Conservation (phyloP, 768 basidiomycete genomes). For the Kwoniella sp. region DNA sequence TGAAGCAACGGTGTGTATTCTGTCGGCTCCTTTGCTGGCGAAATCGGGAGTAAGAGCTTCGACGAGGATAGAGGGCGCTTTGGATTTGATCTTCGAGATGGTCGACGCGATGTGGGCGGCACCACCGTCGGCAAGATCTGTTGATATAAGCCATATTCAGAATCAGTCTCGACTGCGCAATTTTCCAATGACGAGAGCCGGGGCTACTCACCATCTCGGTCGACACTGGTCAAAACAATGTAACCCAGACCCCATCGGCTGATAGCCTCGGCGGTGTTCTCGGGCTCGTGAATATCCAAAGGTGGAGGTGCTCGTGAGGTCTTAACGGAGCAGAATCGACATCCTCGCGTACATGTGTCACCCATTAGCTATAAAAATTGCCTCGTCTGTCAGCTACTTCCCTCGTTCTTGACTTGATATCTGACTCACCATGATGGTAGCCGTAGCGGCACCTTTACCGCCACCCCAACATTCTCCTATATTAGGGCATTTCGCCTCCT, state of each 20-base stretch:
- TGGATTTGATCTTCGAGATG: conserved; percentile 91
- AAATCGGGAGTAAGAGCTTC: conserved; percentile 97
- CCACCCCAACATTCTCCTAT: conserved; percentile 99
- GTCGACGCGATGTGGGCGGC: conserved; percentile 94
- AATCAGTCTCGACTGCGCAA: neutral
- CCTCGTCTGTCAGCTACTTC: neutral
- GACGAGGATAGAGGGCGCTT: conserved; percentile 92
- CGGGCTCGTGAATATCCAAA: conserved; percentile 92
- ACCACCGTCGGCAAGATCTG: conserved; percentile 90
- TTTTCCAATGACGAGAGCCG: neutral
- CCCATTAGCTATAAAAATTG: conserved; percentile 78
- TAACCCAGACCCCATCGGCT: conserved; percentile 97
- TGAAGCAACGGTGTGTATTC: conserved; percentile 78
- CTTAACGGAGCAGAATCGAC: conserved; percentile 96
- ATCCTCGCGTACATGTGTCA: conserved; percentile 96
- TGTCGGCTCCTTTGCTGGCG: conserved; percentile 67
- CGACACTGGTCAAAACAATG: conserved; percentile 94
- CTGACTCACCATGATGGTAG: conserved; percentile 88
- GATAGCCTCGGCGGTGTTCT: conserved; percentile 97
- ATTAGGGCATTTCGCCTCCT: conserved; percentile 97
- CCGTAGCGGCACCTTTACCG: conserved; percentile 78
- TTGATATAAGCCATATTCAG: neutral
- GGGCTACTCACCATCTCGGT: conserved; percentile 80
- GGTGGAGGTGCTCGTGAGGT: conserved; percentile 86
- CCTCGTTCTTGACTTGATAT: neutral